Base-by-base conservation (phyloP, 768 basidiomycete species). In the Dacryopinax primogenitus region DNA sequence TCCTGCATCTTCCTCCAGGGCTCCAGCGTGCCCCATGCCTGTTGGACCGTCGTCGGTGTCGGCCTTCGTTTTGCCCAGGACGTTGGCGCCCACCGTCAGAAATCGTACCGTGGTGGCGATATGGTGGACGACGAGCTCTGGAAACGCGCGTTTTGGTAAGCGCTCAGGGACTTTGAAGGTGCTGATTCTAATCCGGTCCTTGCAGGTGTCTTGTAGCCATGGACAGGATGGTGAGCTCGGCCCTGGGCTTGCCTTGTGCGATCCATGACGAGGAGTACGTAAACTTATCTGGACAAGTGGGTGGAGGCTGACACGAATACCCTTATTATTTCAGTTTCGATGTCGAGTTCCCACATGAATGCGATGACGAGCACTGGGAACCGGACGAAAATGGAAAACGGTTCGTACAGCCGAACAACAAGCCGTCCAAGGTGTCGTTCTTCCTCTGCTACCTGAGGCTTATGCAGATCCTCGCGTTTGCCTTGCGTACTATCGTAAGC, bases 351-450 rank as follows among this genome's bases (percentile, higher is more conserved):
- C 85, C 86, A 0, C 74, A 84, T 4, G 89, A 91, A 73, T 86
- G 92, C 15, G 89, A 94, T 68, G 86, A 88, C 68, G 85, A 86
- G 71, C 90, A 84, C 71, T 93, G 89, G 90, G 80, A 83, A 18
- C 75, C 76, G 32, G 84, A 85, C 67, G 71, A 77, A 68, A 82
- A 82, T 0, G 76, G 78, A 1, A 77, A 80, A 39, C 80, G 79
- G 18, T 89, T 87, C 73, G 76, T 81, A 63, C 88, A 90, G 71
- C 89, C 88, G 1, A 69, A 75, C 6, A 79, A 76, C 7, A 82
- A 79, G 70, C 82, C 84, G 0, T 84, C 84, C 0, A 72, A 72
- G 1, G 76, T 87, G 2, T 69, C 83, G 0, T 85, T 78, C 67
- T 86, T 87, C 72, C 81, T 81, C 63, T 78, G 77, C 62, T 77